Percentiles rank a stretch among this genome's conserved stretches.
Evolutionary conservation across 495 filamentous ascomycete species (phyloP).

Genomic region (Talaromyces liani): DNA sequence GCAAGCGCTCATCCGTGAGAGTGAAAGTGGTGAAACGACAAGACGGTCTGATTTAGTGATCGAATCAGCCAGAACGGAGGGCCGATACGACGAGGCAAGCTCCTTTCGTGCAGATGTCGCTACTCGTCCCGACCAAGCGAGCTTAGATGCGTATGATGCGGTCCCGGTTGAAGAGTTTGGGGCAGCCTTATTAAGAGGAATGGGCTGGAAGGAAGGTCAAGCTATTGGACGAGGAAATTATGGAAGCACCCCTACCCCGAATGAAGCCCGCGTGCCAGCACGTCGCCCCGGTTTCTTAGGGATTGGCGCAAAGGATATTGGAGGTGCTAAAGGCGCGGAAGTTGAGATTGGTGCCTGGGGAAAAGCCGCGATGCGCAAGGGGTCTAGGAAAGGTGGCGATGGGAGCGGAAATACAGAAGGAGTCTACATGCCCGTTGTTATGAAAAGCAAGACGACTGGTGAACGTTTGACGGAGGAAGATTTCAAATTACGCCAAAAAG

Average conservation of each 20-base stretch:
- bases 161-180: conserved; percentile 94
- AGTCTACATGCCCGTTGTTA: conserved; percentile 58
- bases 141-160: conserved; percentile 75
- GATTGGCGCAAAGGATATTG: conserved; percentile 64
- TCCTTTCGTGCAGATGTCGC: conserved; percentile 61
- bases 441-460: conserved; percentile 60
- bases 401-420: conserved; percentile 35
- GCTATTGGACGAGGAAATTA: conserved; percentile 52
- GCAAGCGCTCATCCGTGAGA: conserved; percentile 60
- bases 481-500: conserved; percentile 41
- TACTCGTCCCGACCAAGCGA: conserved; percentile 66
- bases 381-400: conserved; percentile 39
- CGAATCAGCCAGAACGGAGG: conserved; percentile 25
- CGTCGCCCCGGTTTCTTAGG: conserved; percentile 74
- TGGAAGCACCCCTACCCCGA: conserved; percentile 22
- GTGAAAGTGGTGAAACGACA: conserved; percentile 39
- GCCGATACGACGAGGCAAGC: conserved; percentile 52
- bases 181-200: conserved; percentile 74
- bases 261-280: conserved; percentile 41
- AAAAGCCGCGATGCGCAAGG: conserved; percentile 54
- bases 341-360: conserved; percentile 72
- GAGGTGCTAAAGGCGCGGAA: conserved; percentile 57
- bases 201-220: conserved; percentile 92
- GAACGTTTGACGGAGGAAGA: conserved; percentile 60
- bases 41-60: conserved; percentile 52